Base-by-base conservation (phyloP, 495 filamentous ascomycete species). In the Aspergillus bertholletiae region DNA sequence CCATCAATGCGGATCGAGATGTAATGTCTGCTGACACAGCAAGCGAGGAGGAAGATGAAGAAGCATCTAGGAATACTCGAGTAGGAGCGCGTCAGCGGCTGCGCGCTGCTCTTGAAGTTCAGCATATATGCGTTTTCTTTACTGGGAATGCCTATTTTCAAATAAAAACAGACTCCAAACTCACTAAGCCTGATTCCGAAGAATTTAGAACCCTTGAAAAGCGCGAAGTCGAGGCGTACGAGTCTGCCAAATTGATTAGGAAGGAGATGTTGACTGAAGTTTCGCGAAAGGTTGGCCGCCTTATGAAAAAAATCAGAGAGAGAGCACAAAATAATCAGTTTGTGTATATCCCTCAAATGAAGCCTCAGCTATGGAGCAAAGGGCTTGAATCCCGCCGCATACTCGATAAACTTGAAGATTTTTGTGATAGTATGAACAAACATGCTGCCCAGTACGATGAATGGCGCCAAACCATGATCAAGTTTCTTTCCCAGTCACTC, bases 81-180 rank as follows among this genome's bases (percentile, higher is more conserved):
- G 61, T 88, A 22, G 77, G 80, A 23, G 75, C 81, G n/a, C 81
- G 84, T 27, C 84, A 85, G 39, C 80, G 81, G 39, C 76, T 97
- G 2, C 81, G 90, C 17, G 69, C 71, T 34, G 82, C 90, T 18
- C 77, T 97, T 3, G 89, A 95, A 65, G 64, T 96, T 35, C 81
- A 92, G 56, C 93, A 97, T 61, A 82, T 84, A 54, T 90, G 87
- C 37, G 75, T 82, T 0, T 97, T 96, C 67, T 96, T 95, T 66
- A 83, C 85, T 17, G 90, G 84, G 24, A 96, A 91, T 56, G 86
- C 82, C 1, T 88, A 87, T 54, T 96, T 80, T 63, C 88, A 96
- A 63, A 84, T 94, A 45, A 96, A 94, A 61, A 75, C 76, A 0
- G 80, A 92, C 49, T 66, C 80, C 27, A 71, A 78, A n/a, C 64